These are phyloP conservation scores for Xylaria castorea DNA, from an alignment of 495 filamentous ascomycete genomes.

Conservation along the genomic window DNA sequence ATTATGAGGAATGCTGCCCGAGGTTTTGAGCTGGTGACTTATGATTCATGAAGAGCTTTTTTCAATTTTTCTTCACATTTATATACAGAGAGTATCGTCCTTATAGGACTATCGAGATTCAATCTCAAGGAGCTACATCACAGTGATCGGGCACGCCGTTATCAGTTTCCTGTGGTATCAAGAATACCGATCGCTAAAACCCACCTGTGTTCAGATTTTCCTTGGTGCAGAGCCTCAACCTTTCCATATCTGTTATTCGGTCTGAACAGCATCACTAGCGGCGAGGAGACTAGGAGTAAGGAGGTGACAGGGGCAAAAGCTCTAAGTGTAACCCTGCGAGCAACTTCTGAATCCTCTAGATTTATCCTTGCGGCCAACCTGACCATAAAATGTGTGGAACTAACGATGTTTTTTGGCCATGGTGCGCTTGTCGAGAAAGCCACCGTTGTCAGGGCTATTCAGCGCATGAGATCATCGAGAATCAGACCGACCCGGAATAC, in stretches of 20 bases:
- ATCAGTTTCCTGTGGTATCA: neutral
- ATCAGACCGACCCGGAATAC: neutral
- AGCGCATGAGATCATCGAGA: neutral
- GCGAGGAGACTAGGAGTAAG: neutral
- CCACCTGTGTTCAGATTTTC: neutral
- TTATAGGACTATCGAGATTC: neutral
- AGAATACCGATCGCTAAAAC: neutral
- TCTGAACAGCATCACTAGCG: neutral
- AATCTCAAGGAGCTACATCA: neutral
- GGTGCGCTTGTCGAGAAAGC: neutral
- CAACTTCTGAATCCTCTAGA: neutral
- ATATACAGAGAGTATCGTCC: neutral
- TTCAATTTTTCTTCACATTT: neutral
- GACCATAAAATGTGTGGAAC: neutral
- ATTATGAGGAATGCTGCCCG: neutral
- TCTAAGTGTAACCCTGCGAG: neutral
- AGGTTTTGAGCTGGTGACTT: neutral
- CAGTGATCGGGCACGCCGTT: constrained; percentile 3
- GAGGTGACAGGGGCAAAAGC: neutral
- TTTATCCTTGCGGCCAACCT: neutral
- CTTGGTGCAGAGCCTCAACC: constrained; percentile 17
- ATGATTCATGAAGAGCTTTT: neutral
- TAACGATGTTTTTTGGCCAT: neutral
- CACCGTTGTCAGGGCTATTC: neutral
- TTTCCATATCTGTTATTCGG: neutral